Evolutionary conservation across 2,329 filamentous ascomycete species (phyloP).

Genomic region (Aureobasidium sp.): DNA sequence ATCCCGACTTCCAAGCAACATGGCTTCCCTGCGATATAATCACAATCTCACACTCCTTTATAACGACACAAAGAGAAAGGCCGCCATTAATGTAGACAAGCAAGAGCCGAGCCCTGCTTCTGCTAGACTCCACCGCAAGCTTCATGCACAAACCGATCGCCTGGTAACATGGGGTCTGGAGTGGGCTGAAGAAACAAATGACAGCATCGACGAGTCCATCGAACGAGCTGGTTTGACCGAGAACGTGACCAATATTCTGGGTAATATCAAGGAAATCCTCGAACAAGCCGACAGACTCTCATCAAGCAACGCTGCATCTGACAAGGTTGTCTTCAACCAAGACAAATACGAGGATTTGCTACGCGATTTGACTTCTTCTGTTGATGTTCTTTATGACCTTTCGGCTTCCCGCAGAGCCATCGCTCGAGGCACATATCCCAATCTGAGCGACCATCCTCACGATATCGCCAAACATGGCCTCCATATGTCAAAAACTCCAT

Average conservation of each 20-base stretch:
- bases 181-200: conserved; percentile 59
- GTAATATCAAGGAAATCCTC: conserved; percentile 71
- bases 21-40: conserved; percentile 10
- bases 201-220: conserved; percentile 63
- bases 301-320: conserved; percentile 33
- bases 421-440: conserved; percentile 31
- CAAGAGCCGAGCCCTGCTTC: conserved; percentile 60
- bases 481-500: conserved; percentile 10
- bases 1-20: background rate
- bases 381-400: conserved; percentile 72
- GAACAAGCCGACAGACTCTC: conserved; percentile 70
- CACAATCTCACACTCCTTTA: conserved; percentile 60
- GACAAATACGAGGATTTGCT: conserved; percentile 68
- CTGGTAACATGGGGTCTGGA: conserved; percentile 73
- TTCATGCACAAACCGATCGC: conserved; percentile 73
- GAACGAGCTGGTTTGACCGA: conserved; percentile 64
- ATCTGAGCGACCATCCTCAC: conserved; percentile 19
- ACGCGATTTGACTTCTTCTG: conserved; percentile 66
- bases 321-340: conserved; percentile 53
- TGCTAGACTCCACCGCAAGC: conserved; percentile 64
- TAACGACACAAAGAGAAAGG: conserved; percentile 70
- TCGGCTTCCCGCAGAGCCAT: conserved; percentile 56
- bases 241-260: conserved; percentile 70
- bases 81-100: conserved; percentile 53
- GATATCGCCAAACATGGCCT: conserved; percentile 10